A percentile compares a stretch with the other conserved stretches of the same genome.
Conservation (phyloP, 2,329 filamentous ascomycete species). For the Rutstroemia sp. region DNA sequence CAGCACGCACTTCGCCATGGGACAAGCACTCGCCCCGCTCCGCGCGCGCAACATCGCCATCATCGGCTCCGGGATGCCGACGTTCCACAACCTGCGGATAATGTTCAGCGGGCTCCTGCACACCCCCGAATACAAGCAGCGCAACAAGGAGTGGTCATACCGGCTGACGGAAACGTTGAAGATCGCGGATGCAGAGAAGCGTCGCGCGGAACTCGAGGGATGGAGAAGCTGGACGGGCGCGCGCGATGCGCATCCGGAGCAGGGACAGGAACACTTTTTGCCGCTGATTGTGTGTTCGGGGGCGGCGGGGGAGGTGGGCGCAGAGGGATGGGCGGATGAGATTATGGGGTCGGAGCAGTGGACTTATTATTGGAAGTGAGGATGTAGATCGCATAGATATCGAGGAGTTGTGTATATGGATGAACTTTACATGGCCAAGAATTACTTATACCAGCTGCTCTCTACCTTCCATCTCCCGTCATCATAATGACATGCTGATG, state of each 20-base stretch:
- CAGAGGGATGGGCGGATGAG: slow-evolving; percentile 22
- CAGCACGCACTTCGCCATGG: slow-evolving; percentile 58
- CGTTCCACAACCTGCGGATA: slow-evolving; percentile 62
- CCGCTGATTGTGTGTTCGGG: slow-evolving; percentile 52
- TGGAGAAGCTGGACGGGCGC: slow-evolving; percentile 45
- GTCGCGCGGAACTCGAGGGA: slow-evolving; percentile 37
- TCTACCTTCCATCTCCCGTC: too few species aligned
- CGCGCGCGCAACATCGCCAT: slow-evolving; percentile 62
- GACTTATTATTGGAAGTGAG: slow-evolving; percentile 21
- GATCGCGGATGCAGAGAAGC: slow-evolving; percentile 30
- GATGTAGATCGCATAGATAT: background rate
- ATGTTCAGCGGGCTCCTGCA: slow-evolving; percentile 35
- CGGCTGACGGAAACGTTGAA: slow-evolving; percentile 31
- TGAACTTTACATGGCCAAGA: too few species aligned
- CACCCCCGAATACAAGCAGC: slow-evolving; percentile 51
- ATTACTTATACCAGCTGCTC: too few species aligned
- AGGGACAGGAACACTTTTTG: slow-evolving; percentile 50
- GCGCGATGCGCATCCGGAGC: slow-evolving; percentile 51
- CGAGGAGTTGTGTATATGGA: too few species aligned
- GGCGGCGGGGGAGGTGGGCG: slow-evolving; percentile 42
- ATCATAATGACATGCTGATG: too few species aligned
- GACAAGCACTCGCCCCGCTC: slow-evolving; percentile 56
- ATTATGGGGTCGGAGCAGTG: slow-evolving; percentile 15
- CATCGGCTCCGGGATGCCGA: slow-evolving; percentile 62
- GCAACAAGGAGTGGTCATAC: slow-evolving; percentile 45